Conservation (phyloP, 2,329 filamentous ascomycete genomes). For the Penicillium sp. region DNA sequence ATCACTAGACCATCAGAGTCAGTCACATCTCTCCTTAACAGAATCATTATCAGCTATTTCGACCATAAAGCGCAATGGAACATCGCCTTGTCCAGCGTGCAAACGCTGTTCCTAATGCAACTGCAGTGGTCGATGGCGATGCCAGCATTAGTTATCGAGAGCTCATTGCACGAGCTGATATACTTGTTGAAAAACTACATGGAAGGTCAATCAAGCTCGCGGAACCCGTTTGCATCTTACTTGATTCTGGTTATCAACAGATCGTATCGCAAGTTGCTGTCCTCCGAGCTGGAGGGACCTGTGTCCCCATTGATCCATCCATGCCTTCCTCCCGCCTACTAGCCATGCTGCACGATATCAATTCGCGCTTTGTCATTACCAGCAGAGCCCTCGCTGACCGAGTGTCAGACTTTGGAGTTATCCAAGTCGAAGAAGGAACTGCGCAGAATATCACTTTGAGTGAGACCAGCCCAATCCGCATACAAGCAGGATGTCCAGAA, state of each 20-base stretch:
- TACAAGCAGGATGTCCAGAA: neutral
- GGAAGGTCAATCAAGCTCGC: neutral
- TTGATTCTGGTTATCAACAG: neutral
- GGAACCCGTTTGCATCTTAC: slow-evolving; percentile 1
- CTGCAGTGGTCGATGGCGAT: neutral
- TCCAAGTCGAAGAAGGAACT: neutral
- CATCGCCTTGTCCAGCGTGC: neutral
- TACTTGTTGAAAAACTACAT: neutral
- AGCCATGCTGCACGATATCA: neutral
- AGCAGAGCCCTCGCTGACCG: neutral
- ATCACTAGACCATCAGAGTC: neutral
- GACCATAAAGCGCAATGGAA: neutral
- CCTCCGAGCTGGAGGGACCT: slow-evolving; percentile 1
- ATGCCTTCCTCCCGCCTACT: neutral
- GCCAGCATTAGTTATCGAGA: neutral
- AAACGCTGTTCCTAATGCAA: neutral
- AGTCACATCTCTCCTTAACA: neutral
- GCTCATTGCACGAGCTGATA: slow-evolving; percentile 1
- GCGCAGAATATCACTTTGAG: neutral
- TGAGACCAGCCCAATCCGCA: neutral
- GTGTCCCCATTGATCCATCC: neutral
- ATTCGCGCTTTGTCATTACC: neutral
- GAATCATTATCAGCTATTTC: neutral
- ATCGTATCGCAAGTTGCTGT: neutral
- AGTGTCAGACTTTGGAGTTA: neutral